Evolutionary conservation across 306 rosid genomes (phyloP), one percentile per base, ranked within the genome.

Genomic region (Canavalia ensiformis): DNA sequence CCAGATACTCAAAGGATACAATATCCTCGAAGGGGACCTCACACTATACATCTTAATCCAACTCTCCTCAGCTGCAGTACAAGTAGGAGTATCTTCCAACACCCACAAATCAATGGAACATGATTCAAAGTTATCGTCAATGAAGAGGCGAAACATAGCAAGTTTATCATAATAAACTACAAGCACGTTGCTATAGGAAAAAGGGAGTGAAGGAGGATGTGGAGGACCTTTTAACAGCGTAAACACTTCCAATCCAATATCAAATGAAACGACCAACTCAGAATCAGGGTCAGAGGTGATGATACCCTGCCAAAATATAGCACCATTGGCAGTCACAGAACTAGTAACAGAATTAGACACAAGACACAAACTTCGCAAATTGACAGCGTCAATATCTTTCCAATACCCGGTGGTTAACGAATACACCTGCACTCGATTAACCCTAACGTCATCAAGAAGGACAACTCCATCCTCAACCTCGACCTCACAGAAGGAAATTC

Each of bases 61-160:
- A 18, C 44, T 54, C 70, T 30, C 80, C 2, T 29, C 51, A 29
- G 4, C 10, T 4, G 8, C 46, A 3, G 7, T 7, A 30, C 28
- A 11, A 4, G 34, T 8, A 68, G 25, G 8, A 34, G 30, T 8
- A n/a, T 35, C 8, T n/a, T 80, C 68, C 68, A 73, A 10, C 31
- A 73, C 79, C 74, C 84, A 81, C 35, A 81, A 41, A 13, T 72
- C 84, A 51, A 73, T 50, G 31, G 37, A 51, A 50, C 47, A 63
- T 12, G 64, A 47, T 2, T 63, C 68, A 0, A n/a, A 72, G 68
- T 55, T 6, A 7, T 59, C 67, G 1, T 7, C 3, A 12, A 72
- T 8, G 7, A n/a, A 63, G 47, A 50, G 59, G 6, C 30, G 72
- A 81, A 81, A n/a, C 57, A 72, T 30, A 0, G 84, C 79, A 30